Evolutionary conservation across 1,284 basidiomycete genomes (phyloP).

Genomic region (Boletus smithii): DNA sequence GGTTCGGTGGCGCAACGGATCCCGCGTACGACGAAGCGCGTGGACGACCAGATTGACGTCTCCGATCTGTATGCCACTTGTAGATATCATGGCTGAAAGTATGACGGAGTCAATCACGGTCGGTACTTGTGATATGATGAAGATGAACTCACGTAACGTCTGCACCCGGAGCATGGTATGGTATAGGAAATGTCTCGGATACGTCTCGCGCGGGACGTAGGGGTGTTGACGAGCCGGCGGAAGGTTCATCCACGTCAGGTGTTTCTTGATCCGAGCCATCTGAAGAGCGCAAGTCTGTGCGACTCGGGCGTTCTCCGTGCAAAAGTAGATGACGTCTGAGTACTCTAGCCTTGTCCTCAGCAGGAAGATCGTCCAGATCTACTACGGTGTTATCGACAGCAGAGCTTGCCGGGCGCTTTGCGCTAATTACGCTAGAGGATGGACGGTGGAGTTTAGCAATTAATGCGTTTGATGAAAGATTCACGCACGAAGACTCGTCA

Average conservation of each 20-base stretch:
- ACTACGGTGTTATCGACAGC: constrained; percentile 27
- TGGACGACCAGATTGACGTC: constrained; percentile 52
- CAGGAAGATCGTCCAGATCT: constrained; percentile 58
- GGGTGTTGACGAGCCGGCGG: constrained; percentile 38
- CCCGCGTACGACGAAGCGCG: constrained; percentile 75
- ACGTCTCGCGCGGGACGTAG: constrained; percentile 35
- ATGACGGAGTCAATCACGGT: constrained; percentile 10
- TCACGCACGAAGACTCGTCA: constrained; percentile 13
- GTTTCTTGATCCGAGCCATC: constrained; percentile 37
- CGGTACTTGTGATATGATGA: constrained; percentile 12
- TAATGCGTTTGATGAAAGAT: constrained; percentile 13
- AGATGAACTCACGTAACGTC: constrained; percentile 78
- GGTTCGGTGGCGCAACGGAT: constrained; percentile 51
- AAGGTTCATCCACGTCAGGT: constrained; percentile 22
- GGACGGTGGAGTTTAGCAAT: constrained; percentile 20
- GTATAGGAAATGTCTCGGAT: constrained; percentile 75
- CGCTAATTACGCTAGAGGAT: constrained; percentile 32
- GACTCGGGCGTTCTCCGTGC: constrained; percentile 58
- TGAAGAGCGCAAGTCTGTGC: constrained; percentile 29
- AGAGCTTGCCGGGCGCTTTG: constrained; percentile 32
- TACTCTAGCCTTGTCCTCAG: constrained; percentile 82
- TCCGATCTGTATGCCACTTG: constrained; percentile 85
- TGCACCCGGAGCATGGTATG: constrained; percentile 79
- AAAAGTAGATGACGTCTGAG: constrained; percentile 78
- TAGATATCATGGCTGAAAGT: constrained; percentile 79